Percentiles rank a stretch among this genome's conserved stretches.
Evolutionary conservation across 2,329 filamentous ascomycete genomes (phyloP).

Genomic region (Aspergillus sojae): DNA sequence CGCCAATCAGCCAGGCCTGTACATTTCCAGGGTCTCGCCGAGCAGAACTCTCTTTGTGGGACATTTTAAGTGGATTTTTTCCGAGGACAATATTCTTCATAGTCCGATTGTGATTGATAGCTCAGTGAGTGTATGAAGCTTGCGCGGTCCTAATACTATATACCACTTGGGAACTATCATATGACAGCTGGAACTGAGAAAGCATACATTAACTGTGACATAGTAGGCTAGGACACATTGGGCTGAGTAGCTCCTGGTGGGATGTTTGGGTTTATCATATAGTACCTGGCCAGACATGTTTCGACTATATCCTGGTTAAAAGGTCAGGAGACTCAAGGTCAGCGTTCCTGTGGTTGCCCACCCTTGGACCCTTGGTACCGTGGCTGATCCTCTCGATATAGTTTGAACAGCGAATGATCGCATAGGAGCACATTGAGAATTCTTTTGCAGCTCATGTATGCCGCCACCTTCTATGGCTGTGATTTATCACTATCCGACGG

Average conservation of each 20-base stretch:
- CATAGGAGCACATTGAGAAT: background rate
- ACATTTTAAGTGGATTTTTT: background rate
- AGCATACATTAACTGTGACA: background rate
- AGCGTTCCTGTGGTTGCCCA: background rate
- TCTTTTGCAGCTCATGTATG: no score
- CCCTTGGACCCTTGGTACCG: background rate
- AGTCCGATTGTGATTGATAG: background rate
- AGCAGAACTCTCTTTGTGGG: background rate
- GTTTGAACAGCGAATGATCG: background rate
- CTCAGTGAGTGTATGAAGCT: background rate
- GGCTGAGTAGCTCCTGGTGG: background rate
- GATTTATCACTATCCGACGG: no score
- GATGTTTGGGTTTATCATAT: background rate
- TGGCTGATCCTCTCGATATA: background rate
- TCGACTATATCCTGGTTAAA: no score
- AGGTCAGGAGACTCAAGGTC: background rate
- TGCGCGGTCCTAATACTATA: background rate
- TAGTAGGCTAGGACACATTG: background rate
- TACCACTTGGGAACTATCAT: background rate
- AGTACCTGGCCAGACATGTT: no score
- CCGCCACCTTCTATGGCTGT: no score
- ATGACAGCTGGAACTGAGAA: background rate
- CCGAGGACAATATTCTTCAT: background rate
- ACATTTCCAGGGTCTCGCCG: slow-evolving; percentile 16
- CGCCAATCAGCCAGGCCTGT: slow-evolving; percentile 41